Conservation (phyloP, 179 eudicot species). For the Spinacia oleracea region DNA sequence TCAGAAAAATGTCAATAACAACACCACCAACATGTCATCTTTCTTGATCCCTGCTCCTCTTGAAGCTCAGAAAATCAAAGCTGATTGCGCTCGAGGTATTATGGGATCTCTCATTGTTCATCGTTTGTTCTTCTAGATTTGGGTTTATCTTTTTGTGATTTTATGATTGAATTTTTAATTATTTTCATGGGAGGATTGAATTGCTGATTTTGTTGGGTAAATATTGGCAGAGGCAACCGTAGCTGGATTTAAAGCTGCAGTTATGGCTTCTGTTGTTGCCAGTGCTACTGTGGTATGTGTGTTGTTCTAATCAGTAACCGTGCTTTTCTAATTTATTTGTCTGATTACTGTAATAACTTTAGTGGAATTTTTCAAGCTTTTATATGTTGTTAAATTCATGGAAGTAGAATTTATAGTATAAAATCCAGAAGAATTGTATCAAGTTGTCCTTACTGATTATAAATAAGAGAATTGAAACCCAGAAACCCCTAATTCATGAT, state of each 20-base stretch:
- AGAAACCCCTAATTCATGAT: background rate
- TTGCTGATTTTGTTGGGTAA: background rate
- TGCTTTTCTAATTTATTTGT: background rate
- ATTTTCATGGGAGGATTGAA: background rate
- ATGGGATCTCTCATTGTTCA: background rate
- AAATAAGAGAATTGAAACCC: background rate
- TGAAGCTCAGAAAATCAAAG: constrained; percentile 49
- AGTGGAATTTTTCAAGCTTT: background rate
- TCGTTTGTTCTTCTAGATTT: background rate
- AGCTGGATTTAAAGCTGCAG: constrained; percentile 80
- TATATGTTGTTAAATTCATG: background rate
- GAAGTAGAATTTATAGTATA: background rate
- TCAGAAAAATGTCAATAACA: background rate
- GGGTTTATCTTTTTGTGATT: background rate
- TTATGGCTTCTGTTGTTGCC: constrained; percentile 52
- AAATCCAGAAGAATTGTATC: background rate
- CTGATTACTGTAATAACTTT: background rate
- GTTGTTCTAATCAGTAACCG: background rate
- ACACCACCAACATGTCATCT: constrained; percentile 17
- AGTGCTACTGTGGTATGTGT: constrained; percentile 66
- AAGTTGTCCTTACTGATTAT: too few species aligned
- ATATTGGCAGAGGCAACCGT: constrained; percentile 59
- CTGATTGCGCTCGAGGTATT: constrained; percentile 64
- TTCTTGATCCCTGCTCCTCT: constrained; percentile 56
- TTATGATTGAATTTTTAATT: background rate